These are phyloP conservation scores for Cardamine occulta DNA, from an alignment of 345 rosid species.

Conservation along the genomic window DNA sequence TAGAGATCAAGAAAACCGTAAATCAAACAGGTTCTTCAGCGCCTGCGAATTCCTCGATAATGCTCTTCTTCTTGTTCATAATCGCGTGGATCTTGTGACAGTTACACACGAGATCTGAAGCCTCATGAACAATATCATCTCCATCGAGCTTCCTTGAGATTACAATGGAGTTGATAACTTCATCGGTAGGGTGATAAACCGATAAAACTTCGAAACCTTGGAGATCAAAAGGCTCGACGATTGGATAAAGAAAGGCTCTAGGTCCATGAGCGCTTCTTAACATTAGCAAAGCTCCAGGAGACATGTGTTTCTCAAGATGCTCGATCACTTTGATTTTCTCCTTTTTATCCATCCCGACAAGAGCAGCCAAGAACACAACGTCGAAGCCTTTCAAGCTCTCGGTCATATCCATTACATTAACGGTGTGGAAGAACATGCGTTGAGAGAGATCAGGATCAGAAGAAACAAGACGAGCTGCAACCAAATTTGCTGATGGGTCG, in stretches of 20 bases:
- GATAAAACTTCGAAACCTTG: constrained; percentile 75
- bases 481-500: constrained; percentile 62
- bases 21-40: constrained; percentile 51
- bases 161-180: constrained; percentile 79
- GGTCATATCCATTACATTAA: constrained; percentile 59
- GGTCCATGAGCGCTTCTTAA: constrained; percentile 96
- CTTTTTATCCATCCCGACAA: constrained; percentile 86
- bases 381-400: constrained; percentile 60
- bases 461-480: constrained; percentile 55
- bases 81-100: constrained; percentile 59
- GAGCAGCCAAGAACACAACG: constrained; percentile 92
- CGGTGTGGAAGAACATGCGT: constrained; percentile 71
- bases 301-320: constrained; percentile 78
- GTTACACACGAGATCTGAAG: constrained; percentile 45
- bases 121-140: constrained; percentile 26
- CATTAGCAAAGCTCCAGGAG: constrained; percentile 71
- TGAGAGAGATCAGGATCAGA: constrained; percentile 71
- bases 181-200: constrained; percentile 80
- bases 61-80: constrained; percentile 60
- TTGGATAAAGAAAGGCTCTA: constrained; percentile 85
- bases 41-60: constrained; percentile 59
- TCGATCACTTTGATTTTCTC: constrained; percentile 62
- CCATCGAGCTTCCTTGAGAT: constrained; percentile 56
- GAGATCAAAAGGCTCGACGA: constrained; percentile 72
- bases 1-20: constrained; percentile 17